Percentiles rank a stretch among this genome's conserved stretches.
Evolutionary conservation across 2,329 filamentous ascomycete species (phyloP).

Genomic region (Phialophora verrucosa): DNA sequence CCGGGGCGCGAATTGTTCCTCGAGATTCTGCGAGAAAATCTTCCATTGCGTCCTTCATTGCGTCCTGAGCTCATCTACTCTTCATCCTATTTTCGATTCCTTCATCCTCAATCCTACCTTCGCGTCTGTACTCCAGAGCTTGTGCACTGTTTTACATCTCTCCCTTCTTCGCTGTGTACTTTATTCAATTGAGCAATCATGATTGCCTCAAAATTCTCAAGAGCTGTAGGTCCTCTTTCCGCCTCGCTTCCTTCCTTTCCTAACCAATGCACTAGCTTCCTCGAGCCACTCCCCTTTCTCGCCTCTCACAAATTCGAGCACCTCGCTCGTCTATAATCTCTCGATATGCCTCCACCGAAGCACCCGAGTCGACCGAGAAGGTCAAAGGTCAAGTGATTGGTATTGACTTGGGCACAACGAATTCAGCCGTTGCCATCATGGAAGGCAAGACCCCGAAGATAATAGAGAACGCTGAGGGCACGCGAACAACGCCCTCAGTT

Average conservation of each 20-base stretch:
- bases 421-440: constrained; percentile 97
- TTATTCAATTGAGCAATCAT: constrained; percentile 50
- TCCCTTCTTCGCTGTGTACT: constrained; percentile 35
- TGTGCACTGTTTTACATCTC: constrained; percentile 29
- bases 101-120: constrained; percentile 39
- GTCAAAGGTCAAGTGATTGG: constrained; percentile 95
- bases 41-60: constrained; percentile 20
- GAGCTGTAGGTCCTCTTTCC: constrained; percentile 68
- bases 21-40: constrained; percentile 17
- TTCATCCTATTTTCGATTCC: constrained; percentile 37
- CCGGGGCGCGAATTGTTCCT: constrained; percentile 4
- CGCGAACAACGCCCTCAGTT: constrained; percentile 89
- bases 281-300: constrained; percentile 73
- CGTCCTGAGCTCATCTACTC: constrained; percentile 28
- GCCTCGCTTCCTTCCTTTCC: constrained; percentile 26
- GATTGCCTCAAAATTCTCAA: constrained; percentile 73
- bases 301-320: constrained; percentile 71
- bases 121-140: constrained; percentile 19
- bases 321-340: constrained; percentile 75
- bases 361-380: constrained; percentile 69
- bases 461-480: constrained; percentile 97
- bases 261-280: constrained; percentile 66
- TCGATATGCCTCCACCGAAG: constrained; percentile 76
- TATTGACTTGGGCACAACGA: constrained; percentile 98
- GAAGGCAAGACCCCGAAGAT: constrained; percentile 95